These are phyloP conservation scores for Haberlea rhodopensis DNA, from an alignment of 257 asterid species.

Conservation along the genomic window DNA sequence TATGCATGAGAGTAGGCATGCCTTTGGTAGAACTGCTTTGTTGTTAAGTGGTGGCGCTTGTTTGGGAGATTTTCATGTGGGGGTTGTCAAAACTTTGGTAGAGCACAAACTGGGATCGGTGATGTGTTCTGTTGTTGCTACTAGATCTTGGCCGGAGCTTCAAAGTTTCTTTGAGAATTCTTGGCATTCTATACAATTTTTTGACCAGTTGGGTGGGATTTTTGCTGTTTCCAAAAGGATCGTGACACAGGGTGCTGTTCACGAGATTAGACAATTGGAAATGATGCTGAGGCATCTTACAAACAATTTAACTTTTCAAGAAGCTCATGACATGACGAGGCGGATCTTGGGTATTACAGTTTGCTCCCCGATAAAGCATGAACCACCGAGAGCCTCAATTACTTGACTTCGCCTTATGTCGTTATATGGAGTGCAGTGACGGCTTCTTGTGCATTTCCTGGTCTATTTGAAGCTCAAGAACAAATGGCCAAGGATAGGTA, in stretches of 20 bases:
- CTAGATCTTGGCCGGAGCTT: constrained; percentile 94
- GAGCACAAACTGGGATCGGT: constrained; percentile 90
- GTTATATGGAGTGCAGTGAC: constrained; percentile 98
- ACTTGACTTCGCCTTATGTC: constrained; percentile 95
- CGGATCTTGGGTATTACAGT: constrained; percentile 84
- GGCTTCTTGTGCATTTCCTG: too few relatives aligned
- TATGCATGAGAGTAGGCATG: constrained; percentile 95
- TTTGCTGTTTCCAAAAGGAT: constrained; percentile 75
- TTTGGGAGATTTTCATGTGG: constrained; percentile 87
- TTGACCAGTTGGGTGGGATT: constrained; percentile 86
- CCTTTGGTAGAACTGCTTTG: constrained; percentile 89
- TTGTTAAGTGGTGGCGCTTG: constrained; percentile 96
- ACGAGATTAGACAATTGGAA: constrained; percentile 89
- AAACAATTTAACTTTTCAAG: constrained; percentile 80
- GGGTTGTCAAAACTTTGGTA: constrained; percentile 82
- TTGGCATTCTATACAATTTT: too few relatives aligned
- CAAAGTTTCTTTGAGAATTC: constrained; percentile 91
- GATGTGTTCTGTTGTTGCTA: constrained; percentile 82
- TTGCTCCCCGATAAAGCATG: constrained; percentile 95
- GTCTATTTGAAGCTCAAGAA: too few relatives aligned
- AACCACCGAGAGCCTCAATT: constrained; percentile 97
- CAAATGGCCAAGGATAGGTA: constrained; percentile 92
- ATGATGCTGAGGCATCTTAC: constrained; percentile 75
- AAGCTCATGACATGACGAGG: constrained; percentile 90
- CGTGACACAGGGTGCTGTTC: constrained; percentile 81